phyloP scores from a whole-genome alignment of 148 eudicot genomes.

The Mesembryanthemum crystallinum region DNA sequence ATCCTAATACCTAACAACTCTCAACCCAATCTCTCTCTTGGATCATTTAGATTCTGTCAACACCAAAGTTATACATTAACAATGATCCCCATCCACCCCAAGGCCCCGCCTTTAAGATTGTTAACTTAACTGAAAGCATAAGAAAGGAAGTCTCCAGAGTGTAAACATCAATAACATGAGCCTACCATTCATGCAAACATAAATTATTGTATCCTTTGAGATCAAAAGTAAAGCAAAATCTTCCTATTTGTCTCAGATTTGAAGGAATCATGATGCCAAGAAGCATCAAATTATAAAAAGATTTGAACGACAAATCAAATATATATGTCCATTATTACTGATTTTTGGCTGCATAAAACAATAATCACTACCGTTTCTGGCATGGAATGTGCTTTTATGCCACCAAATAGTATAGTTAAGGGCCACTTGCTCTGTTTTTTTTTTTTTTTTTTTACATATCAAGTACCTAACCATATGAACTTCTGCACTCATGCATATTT shows the following conservation, averaged over 20 bases:
- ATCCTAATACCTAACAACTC: too few relatives aligned
- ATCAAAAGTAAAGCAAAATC: background rate
- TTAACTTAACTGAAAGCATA: background rate
- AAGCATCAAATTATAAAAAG: background rate
- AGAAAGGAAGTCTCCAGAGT: background rate
- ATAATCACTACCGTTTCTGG: background rate
- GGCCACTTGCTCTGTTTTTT: conserved; percentile 10
- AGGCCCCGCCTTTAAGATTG: too few relatives aligned
- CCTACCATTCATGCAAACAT: background rate
- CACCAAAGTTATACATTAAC: background rate
- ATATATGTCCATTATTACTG: background rate
- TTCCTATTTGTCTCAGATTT: background rate
- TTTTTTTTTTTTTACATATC: background rate
- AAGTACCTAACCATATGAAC: background rate
- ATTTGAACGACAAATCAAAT: background rate
- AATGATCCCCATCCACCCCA: background rate
- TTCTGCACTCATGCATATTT: background rate
- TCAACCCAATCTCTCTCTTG: too few relatives aligned
- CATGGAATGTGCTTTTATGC: conserved; percentile 8
- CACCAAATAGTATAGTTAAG: background rate
- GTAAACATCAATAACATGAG: too few relatives aligned
- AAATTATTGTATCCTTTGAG: background rate
- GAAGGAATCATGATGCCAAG: background rate
- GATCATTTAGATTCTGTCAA: too few relatives aligned
- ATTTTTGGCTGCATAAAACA: background rate